Evolutionary conservation across 441 rosid species (phyloP).

Genomic region (Gossypium armourianum): DNA sequence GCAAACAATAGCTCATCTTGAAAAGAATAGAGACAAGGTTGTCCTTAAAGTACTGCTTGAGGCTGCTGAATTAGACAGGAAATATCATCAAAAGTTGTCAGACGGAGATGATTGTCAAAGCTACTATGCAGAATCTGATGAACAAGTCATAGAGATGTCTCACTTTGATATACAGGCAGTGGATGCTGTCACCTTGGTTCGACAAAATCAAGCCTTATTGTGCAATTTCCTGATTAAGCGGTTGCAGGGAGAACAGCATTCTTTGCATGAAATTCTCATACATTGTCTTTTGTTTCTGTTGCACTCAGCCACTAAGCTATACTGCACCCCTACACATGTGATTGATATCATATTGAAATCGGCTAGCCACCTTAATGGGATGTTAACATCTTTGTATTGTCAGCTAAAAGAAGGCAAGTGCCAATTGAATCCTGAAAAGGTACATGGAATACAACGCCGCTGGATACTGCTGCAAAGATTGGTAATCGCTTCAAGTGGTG

Average conservation of each 20-base stretch:
- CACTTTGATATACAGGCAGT: constrained; percentile 39
- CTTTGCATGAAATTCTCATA: constrained; percentile 66
- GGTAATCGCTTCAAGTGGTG: constrained; percentile 61
- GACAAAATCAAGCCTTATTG: constrained; percentile 62
- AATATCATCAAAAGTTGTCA: constrained; percentile 30
- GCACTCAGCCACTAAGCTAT: constrained; percentile 54
- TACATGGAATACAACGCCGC: constrained; percentile 41
- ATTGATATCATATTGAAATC: constrained; percentile 51
- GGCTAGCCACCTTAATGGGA: constrained; percentile 46
- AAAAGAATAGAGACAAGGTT: constrained; percentile 57
- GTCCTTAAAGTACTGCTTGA: constrained; percentile 63
- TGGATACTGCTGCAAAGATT: constrained; percentile 65
- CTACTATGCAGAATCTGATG: constrained; percentile 35
- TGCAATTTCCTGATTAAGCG: constrained; percentile 51
- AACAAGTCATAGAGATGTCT: constrained; percentile 39
- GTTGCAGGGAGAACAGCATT: constrained; percentile 51
- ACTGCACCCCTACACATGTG: constrained; percentile 51
- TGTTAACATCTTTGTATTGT: constrained; percentile 40
- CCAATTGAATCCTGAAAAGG: constrained; percentile 37
- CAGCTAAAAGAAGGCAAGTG: constrained; percentile 42
- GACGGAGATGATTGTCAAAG: constrained; percentile 25
- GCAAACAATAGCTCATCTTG: constrained; percentile 48
- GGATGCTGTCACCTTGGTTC: constrained; percentile 70
- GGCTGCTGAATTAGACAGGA: constrained; percentile 64
- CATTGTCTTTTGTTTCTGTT: constrained; percentile 62